Conservation (phyloP, 306 rosid species). For the Hippophae tibetana region DNA sequence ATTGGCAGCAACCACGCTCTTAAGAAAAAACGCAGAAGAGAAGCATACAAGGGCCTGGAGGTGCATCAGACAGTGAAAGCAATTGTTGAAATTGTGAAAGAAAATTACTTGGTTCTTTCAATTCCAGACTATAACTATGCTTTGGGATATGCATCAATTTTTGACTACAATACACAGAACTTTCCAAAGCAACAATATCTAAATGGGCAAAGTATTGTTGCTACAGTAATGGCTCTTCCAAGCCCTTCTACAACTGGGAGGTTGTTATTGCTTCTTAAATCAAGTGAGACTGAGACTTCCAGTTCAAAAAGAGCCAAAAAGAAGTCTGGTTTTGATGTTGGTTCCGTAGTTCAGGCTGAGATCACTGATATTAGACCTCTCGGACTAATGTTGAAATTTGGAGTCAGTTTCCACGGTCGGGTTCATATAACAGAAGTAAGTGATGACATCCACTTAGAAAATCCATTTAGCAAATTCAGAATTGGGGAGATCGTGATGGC, state of each 20-base stretch:
- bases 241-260: constrained; percentile 63
- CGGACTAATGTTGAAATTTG: constrained; percentile 79
- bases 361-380: constrained; percentile 70
- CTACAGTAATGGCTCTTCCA: constrained; percentile 72
- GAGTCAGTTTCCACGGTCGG: constrained; percentile 60
- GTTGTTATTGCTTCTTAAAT: constrained; percentile 56
- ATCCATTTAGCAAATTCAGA: constrained; percentile 54
- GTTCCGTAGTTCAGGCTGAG: constrained; percentile 91
- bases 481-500: constrained; percentile 76
- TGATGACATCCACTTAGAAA: constrained; percentile 42
- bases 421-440: constrained; percentile 86
- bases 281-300: constrained; percentile 41
- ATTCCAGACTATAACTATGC: constrained; percentile 58
- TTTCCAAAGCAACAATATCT: constrained; percentile 43
- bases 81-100: constrained; percentile 73
- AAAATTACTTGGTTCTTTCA: constrained; percentile 78
- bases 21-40: constrained; percentile 79
- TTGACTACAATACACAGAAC: constrained; percentile 74
- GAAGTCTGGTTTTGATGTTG: constrained; percentile 60
- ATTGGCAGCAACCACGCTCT: constrained; percentile 33
- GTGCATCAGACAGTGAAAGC: constrained; percentile 67
- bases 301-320: constrained; percentile 68
- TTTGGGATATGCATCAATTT: constrained; percentile 64
- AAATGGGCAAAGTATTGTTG: constrained; percentile 68
- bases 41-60: constrained; percentile 38